Conservation (phyloP, 345 rosid genomes). For the Eucalyptus caleyi region DNA sequence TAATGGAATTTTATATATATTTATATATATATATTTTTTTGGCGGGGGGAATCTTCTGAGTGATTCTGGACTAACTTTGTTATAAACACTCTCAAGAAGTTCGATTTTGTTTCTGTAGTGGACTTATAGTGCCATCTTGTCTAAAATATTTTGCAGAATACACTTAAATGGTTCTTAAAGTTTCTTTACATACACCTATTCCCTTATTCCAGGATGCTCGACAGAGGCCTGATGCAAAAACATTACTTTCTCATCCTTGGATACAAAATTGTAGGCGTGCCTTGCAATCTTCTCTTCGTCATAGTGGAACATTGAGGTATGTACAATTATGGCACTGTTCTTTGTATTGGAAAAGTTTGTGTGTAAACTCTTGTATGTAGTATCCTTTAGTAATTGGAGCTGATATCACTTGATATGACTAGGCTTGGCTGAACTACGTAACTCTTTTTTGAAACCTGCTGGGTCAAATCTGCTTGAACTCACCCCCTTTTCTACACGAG, state of each 20-base stretch:
- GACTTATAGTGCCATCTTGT: background rate
- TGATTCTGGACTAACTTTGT: background rate
- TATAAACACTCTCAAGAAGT: background rate
- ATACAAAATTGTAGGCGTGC: constrained; percentile 79
- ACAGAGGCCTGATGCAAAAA: constrained; percentile 98
- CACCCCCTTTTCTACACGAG: background rate
- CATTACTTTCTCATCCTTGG: constrained; percentile 99
- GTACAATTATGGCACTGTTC: background rate
- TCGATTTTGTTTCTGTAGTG: background rate
- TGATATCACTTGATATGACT: background rate
- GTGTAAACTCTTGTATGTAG: background rate
- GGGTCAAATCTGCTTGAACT: background rate
- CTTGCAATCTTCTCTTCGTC: constrained; percentile 82
- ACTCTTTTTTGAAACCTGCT: background rate
- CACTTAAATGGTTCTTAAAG: background rate
- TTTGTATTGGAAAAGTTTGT: background rate
- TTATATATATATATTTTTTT: no score
- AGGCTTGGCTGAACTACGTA: background rate
- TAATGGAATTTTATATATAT: background rate
- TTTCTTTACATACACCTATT: background rate
- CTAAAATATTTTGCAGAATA: background rate
- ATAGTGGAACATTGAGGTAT: constrained; percentile 73
- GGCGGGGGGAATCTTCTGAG: background rate
- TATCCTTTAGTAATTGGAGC: background rate
- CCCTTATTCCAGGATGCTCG: constrained; percentile 74